Percentiles rank a stretch among this genome's conserved stretches.
These are phyloP conservation scores for Fusarium sp. DNA, from an alignment of 2,329 filamentous ascomycete species.

Conservation along the genomic window DNA sequence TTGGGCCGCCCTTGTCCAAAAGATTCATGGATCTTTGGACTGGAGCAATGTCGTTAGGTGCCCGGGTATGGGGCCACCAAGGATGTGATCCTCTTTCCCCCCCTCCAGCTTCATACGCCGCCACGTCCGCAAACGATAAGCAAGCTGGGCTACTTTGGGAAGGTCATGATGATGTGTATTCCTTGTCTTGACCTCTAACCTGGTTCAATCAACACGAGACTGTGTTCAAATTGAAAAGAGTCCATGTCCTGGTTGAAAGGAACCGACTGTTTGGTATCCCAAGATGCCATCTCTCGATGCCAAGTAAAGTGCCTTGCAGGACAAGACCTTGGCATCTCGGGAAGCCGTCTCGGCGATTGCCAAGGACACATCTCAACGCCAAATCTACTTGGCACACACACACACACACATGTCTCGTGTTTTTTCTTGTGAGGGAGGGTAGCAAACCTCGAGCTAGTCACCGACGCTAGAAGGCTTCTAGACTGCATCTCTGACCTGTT, in stretches of 20 bases:
- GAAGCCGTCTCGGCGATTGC: slow-evolving; percentile 38
- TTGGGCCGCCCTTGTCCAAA: not conserved
- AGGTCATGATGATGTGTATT: slow-evolving; percentile 31
- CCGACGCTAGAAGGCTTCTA: slow-evolving; percentile 44
- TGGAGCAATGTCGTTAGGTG: not conserved
- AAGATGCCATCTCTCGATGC: not conserved
- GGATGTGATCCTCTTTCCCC: not conserved
- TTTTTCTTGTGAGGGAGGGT: slow-evolving; percentile 3
- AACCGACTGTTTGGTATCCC: not conserved
- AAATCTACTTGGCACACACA: slow-evolving; percentile 19
- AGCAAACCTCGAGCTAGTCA: slow-evolving; percentile 1
- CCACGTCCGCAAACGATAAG: slow-evolving; percentile 31
- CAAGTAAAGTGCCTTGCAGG: slow-evolving; percentile 29
- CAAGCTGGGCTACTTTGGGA: slow-evolving; percentile 38
- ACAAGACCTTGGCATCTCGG: slow-evolving; percentile 39
- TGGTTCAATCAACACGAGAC: slow-evolving; percentile 13
- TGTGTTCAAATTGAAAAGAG: not conserved
- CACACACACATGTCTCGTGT: slow-evolving; percentile 7
- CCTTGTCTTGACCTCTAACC: not conserved
- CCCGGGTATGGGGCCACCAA: not conserved
- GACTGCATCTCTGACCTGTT: slow-evolving; percentile 21
- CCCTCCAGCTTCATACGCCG: slow-evolving; percentile 10
- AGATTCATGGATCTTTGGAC: not conserved
- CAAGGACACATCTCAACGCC: slow-evolving; percentile 18
- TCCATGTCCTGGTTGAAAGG: slow-evolving; percentile 1